These are phyloP conservation scores for Adiantum capillusveneris DNA, from an alignment of 75 land plant species.

Conservation along the genomic window DNA sequence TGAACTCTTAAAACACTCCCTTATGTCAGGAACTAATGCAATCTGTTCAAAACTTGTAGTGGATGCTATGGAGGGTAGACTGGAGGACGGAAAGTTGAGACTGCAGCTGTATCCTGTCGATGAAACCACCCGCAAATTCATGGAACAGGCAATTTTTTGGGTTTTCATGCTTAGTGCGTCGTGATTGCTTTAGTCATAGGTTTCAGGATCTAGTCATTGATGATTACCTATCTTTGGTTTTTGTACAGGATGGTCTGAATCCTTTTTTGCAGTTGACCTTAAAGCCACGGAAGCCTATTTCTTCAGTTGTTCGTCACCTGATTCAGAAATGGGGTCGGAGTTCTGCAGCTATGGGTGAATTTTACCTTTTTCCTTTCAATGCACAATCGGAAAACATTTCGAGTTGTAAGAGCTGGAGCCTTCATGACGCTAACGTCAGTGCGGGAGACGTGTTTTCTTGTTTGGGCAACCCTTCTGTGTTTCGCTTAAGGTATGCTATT, in stretches of 20 bases:
- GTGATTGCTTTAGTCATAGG: too few species aligned
- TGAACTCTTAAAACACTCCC: not conserved
- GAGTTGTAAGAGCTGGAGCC: constrained; percentile 37
- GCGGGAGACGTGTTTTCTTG: constrained; percentile 54
- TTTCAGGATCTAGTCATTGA: not conserved
- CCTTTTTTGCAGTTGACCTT: constrained; percentile 69
- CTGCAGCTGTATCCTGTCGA: constrained; percentile 79
- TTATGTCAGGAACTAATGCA: not conserved
- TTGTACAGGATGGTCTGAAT: constrained; percentile 65
- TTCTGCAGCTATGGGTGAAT: constrained; percentile 46
- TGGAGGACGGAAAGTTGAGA: constrained; percentile 41
- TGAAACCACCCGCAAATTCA: constrained; percentile 52
- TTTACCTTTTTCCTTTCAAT: constrained; percentile 43
- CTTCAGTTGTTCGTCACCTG: constrained; percentile 71
- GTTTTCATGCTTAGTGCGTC: too few species aligned
- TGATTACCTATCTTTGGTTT: too few species aligned
- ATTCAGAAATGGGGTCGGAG: constrained; percentile 68
- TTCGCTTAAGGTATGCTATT: constrained; percentile 48
- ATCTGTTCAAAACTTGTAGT: not conserved
- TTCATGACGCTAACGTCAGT: constrained; percentile 23
- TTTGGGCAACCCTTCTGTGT: constrained; percentile 46
- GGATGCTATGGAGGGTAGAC: constrained; percentile 3
- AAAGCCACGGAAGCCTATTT: constrained; percentile 51
- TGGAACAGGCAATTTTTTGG: constrained; percentile 78
- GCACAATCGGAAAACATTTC: constrained; percentile 13